Base-by-base conservation (phyloP, 2,329 filamentous ascomycete species). In the Cordyceps cateniannulata region DNA sequence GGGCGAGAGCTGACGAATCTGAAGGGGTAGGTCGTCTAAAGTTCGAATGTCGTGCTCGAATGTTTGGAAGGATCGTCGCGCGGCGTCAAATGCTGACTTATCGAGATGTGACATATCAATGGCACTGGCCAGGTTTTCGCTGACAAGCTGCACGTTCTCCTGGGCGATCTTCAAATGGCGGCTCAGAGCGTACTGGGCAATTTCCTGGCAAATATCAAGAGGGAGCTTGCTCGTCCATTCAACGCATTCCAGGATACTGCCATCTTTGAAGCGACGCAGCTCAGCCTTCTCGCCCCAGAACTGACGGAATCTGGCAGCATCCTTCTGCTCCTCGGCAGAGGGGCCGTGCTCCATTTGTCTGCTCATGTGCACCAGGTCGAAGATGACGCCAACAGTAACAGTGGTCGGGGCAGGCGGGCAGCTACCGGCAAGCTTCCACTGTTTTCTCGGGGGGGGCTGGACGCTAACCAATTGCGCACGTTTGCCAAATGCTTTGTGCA, bases 241-340 rank as follows among this genome's bases (percentile, higher is more conserved):
- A 32, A 98, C 79, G 69, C 90, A 96, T 73, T 99, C 96, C 9
- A 92, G 81, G 65, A 99, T 97, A 67, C 88, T 93, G 24, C 95
- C 95, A 69, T 98, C 92, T 68, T 93, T 96, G 79, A 99, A 99
- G 22, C 95, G 89, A 65, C 95, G 85, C 50, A 99, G 80, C 72
- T 99, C 95, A 1, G 95, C 85, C 71, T 95, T 96, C 10, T 93
- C 88, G 7, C 93, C 95, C 95, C 96, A 99, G 71, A 99, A 98
- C 38, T 87, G 85, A 40, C 91, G 89, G 72, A 97, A 99, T 35
- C 81, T 82, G 10, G 86, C 85, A 25, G 92, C 89, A 64, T 91
- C 90, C 65, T 89, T 86, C 73, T 93, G 92, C 63, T 95, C 84
- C 70, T 98, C 93, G 2, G 91, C 90, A 1, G 88, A 77, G 5